Base-by-base conservation (phyloP, 2,329 filamentous ascomycete genomes). In the Aotearoamyces nothofagi region DNA sequence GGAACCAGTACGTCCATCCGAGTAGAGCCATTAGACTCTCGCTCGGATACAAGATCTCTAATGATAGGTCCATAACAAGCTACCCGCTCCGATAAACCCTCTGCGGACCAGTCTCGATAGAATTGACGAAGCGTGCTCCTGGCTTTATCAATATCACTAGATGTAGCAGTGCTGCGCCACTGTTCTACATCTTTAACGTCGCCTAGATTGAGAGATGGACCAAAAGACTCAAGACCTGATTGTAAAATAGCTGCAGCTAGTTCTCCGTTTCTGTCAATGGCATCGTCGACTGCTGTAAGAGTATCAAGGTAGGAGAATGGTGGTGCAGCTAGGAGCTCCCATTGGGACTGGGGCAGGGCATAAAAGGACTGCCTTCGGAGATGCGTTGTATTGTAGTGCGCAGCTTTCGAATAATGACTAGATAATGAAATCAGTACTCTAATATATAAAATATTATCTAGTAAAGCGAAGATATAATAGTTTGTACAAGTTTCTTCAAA, bases 281-380 rank as follows among this genome's bases (percentile, higher is more conserved):
- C 83, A 32, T 78, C 71, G 46, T 98, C 92, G 9, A 92, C 69
- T 27, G 66, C 67, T 39, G 78, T 69, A 19, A 98, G 68, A 0
- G 74, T 82, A 19, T 84, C 71, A 5, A 92, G 66, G 30, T 90
- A 73, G 33, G 73, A 79, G 58, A 96, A 92, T 0, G 86, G 87
- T 0, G 80, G 74, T 4, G 66, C 66, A 0, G 83, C 75, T 1
- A 98, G 68, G 47, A 92, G 66, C 45, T 79, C 69, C 74, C 83
- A 90, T 50, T 98, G 86, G 2, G 66, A 60, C 33, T 77, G 72
- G 1, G 87, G 83, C 5, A 98, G 64, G 6, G 84, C 80, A 52
- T 96, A 98, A 55, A 98, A 94, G 9, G 83, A 78, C 52, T 90
- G 84, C 15, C 92, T 75, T 13, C 90, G 77, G 11, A 86, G 66